These are phyloP conservation scores for Quercus glauca DNA, from an alignment of 306 rosid species.

Conservation along the genomic window DNA sequence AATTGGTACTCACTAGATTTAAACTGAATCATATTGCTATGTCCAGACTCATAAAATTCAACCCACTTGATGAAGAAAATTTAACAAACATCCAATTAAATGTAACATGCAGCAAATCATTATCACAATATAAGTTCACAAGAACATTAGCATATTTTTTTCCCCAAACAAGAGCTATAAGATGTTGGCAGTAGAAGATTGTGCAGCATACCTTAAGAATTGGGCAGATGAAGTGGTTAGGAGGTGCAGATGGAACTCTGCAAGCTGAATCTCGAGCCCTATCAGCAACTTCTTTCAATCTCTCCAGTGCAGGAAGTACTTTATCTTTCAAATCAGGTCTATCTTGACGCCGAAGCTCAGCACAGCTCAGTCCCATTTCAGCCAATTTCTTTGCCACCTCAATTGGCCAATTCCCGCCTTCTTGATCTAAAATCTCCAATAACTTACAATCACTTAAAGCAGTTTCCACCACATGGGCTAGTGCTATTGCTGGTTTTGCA, in stretches of 20 bases:
- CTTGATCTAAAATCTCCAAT: conserved; percentile 56
- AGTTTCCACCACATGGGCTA: conserved; percentile 76
- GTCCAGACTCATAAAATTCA: too few species aligned
- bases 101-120: too few species aligned
- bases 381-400: conserved; percentile 73
- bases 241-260: conserved; percentile 45
- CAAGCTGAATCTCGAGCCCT: conserved; percentile 41
- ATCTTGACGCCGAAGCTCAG: conserved; percentile 83
- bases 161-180: neutral
- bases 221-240: conserved; percentile 92
- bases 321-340: conserved; percentile 76
- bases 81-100: too few species aligned
- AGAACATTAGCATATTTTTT: neutral
- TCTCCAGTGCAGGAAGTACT: conserved; percentile 67
- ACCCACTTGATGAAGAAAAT: too few species aligned
- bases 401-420: conserved; percentile 85
- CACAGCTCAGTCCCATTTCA: conserved; percentile 70
- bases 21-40: too few species aligned
- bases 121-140: neutral
- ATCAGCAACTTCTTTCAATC: conserved; percentile 62
- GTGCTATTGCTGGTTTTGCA: conserved; percentile 77
- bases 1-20: too few species aligned
- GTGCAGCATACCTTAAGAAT: conserved; percentile 65
- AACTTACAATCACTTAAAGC: conserved; percentile 48
- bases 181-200: neutral